Conservation (phyloP, 441 rosid species). For the Euphorbia schlechtendalii region DNA sequence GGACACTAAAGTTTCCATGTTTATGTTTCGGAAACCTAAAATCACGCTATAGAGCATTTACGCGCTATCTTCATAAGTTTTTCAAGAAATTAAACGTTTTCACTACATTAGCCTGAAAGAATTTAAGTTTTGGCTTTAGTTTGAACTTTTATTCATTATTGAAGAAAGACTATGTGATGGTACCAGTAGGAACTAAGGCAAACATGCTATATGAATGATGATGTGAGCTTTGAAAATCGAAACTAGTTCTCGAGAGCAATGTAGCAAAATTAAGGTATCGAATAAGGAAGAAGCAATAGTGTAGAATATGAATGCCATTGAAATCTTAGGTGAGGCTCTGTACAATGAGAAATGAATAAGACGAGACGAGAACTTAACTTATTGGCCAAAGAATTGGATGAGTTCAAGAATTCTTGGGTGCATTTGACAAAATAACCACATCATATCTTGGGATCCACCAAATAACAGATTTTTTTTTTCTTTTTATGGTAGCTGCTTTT, state of each 20-base stretch:
- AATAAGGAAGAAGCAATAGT: neutral
- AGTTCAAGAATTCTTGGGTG: neutral
- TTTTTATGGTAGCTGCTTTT: neutral
- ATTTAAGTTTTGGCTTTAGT: neutral
- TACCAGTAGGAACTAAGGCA: neutral
- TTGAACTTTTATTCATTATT: neutral
- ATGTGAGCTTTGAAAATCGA: neutral
- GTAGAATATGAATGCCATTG: neutral
- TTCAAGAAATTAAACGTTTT: conserved; percentile 2
- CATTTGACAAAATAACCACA: neutral
- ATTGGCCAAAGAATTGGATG: neutral
- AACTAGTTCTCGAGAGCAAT: neutral
- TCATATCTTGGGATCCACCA: neutral
- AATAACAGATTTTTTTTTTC: neutral
- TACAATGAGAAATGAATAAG: neutral
- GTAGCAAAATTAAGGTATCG: neutral
- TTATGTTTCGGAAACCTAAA: too few species aligned
- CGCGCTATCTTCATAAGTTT: too few species aligned
- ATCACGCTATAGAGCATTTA: too few species aligned
- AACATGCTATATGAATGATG: too few species aligned
- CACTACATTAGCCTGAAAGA: neutral
- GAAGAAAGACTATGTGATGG: neutral
- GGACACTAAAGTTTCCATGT: too few species aligned
- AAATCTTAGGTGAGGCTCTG: neutral
- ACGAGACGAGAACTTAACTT: neutral